A percentile compares a stretch with the other conserved stretches of the same genome.
Evolutionary conservation across 1,284 basidiomycete species (phyloP).

Genomic region (Lentinus polychrous): DNA sequence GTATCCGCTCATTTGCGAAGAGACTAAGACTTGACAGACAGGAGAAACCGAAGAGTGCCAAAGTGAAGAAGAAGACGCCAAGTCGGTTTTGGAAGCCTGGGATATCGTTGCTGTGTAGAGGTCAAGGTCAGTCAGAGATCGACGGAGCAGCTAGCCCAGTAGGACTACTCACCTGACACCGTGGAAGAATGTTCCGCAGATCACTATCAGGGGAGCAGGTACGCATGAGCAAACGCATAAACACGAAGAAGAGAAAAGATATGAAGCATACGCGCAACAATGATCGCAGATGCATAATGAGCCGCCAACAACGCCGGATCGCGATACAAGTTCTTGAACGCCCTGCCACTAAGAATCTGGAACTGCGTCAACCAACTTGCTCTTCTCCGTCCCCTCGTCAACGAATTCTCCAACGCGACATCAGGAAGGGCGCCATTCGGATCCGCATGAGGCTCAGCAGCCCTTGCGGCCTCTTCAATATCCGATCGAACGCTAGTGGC

Average conservation of each 20-base stretch:
- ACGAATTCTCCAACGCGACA: slow-evolving; percentile 54
- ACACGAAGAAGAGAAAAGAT: neutral
- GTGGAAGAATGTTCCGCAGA: slow-evolving; percentile 80
- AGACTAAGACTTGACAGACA: slow-evolving; percentile 88
- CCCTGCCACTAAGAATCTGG: slow-evolving; percentile 84
- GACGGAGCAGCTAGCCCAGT: neutral
- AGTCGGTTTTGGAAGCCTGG: slow-evolving; percentile 90
- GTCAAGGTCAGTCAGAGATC: slow-evolving; percentile 18
- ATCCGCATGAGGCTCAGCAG: slow-evolving; percentile 19
- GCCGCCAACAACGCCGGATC: slow-evolving; percentile 88
- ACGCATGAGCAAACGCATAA: slow-evolving; percentile 4
- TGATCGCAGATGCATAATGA: slow-evolving; percentile 84
- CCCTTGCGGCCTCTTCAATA: slow-evolving; percentile 34
- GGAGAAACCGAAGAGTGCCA: slow-evolving; percentile 94
- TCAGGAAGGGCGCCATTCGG: slow-evolving; percentile 48
- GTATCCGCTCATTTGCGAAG: slow-evolving; percentile 89
- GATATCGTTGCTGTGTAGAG: slow-evolving; percentile 68
- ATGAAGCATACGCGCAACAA: slow-evolving; percentile 73
- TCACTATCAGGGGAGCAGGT: slow-evolving; percentile 35
- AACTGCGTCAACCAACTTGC: slow-evolving; percentile 90
- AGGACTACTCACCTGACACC: slow-evolving; percentile 53
- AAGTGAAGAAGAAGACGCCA: slow-evolving; percentile 92
- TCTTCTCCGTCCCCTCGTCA: slow-evolving; percentile 74
- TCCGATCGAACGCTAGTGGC: slow-evolving; percentile 60
- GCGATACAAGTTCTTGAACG: slow-evolving; percentile 97